phyloP scores from a whole-genome alignment of 495 filamentous ascomycete genomes.

The Stereocaulon alpinum region DNA sequence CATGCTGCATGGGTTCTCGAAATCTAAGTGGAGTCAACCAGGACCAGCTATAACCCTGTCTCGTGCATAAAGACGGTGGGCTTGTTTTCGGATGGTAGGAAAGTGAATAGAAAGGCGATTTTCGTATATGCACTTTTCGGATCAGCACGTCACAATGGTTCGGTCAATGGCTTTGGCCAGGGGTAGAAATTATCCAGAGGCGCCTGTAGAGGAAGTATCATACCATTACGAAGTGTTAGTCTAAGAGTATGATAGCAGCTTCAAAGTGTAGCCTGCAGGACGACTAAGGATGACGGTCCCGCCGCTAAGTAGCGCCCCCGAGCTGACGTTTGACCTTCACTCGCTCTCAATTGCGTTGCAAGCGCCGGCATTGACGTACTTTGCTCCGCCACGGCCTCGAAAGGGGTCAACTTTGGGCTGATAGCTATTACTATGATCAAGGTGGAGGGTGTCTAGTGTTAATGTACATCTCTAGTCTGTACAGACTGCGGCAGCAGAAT shows the following conservation, averaged over 20 bases:
- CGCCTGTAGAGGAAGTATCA: background rate
- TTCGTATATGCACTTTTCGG: constrained; percentile 2
- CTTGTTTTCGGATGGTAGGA: background rate
- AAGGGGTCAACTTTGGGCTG: background rate
- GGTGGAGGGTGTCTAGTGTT: constrained; percentile 2
- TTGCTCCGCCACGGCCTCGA: background rate
- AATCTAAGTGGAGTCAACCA: background rate
- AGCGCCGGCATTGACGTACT: background rate
- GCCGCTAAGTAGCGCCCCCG: constrained; percentile 2
- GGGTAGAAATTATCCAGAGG: background rate
- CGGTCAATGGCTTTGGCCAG: background rate
- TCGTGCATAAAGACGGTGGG: background rate
- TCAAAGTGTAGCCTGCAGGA: constrained; percentile 1
- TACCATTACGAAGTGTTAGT: background rate
- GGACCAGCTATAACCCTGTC: background rate
- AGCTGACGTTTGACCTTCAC: background rate
- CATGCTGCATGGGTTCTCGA: background rate
- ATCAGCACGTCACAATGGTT: background rate
- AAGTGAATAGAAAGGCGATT: background rate
- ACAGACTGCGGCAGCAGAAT: background rate
- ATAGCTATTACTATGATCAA: background rate
- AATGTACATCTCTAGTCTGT: constrained; percentile 4
- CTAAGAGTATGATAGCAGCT: background rate
- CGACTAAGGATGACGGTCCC: constrained; percentile 4
- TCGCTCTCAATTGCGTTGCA: background rate